Conservation (phyloP, 176 grass and related monocot genomes). For the Poa annua region DNA sequence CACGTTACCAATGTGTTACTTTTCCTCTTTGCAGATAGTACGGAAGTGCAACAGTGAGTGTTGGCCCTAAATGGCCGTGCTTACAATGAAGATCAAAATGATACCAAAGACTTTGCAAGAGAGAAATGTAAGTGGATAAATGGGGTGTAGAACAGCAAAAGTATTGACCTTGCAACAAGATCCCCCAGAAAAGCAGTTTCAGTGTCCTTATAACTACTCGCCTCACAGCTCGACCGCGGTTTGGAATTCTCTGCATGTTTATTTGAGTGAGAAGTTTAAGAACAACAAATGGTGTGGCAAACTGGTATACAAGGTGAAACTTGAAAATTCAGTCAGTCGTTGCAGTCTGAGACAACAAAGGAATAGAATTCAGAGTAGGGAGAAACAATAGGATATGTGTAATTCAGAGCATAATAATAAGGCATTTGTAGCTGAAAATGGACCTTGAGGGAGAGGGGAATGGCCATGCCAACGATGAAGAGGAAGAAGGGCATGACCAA, state of each 20-base stretch:
- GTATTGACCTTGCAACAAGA: slow-evolving; percentile 78
- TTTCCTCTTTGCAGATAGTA: background rate
- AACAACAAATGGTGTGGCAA: background rate
- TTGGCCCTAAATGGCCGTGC: background rate
- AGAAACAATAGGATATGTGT: too few relatives aligned
- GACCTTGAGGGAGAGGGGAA: slow-evolving; percentile 97
- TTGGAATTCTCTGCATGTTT: slow-evolving; percentile 73
- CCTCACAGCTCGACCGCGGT: slow-evolving; percentile 56
- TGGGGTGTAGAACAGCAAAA: background rate
- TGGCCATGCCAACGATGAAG: slow-evolving; percentile 96
- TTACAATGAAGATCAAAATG: too few relatives aligned
- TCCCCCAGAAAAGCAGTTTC: slow-evolving; percentile 91
- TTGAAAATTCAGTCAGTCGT: background rate
- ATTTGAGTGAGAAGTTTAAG: slow-evolving; percentile 1
- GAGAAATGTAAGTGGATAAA: background rate
- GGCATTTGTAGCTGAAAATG: background rate
- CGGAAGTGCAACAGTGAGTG: background rate
- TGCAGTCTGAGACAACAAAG: background rate
- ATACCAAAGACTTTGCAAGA: too few relatives aligned
- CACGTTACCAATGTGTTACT: background rate
- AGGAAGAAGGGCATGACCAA: slow-evolving; percentile 99
- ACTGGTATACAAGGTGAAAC: background rate
- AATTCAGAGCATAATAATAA: too few relatives aligned
- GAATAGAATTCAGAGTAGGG: background rate
- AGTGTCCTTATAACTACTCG: slow-evolving; percentile 71